Conservation (phyloP, 768 basidiomycete species). For the Tricholoma flavovirens region DNA sequence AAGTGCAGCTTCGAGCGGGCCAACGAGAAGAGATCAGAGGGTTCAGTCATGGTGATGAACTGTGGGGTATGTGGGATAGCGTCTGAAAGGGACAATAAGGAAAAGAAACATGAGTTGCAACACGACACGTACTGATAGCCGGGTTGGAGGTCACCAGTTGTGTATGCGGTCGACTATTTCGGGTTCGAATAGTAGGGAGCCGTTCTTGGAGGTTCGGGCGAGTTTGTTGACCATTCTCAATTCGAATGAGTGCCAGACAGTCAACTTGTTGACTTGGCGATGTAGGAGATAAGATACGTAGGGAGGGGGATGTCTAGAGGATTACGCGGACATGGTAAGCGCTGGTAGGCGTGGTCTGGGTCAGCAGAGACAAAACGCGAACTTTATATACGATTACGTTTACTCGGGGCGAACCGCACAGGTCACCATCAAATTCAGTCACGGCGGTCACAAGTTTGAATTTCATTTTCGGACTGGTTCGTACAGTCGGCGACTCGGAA, state of each 20-base stretch:
- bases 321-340: constrained; percentile 41
- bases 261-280: constrained; percentile 34
- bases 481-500: background rate
- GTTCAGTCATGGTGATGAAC: constrained; percentile 28
- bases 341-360: constrained; percentile 23
- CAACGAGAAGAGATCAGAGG: constrained; percentile 49
- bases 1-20: constrained; percentile 72
- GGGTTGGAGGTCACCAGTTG: constrained; percentile 29
- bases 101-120: background rate
- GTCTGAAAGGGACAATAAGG: background rate
- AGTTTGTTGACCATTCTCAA: constrained; percentile 80
- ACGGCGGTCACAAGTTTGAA: background rate
- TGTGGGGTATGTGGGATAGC: constrained; percentile 11
- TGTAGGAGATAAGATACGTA: constrained; percentile 29
- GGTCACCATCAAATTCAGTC: constrained; percentile 8
- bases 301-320: constrained; percentile 10
- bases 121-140: constrained; percentile 10
- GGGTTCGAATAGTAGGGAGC: constrained; percentile 82
- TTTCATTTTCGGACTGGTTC: background rate
- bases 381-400: constrained; percentile 22
- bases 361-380: constrained; percentile 13
- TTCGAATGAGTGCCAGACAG: constrained; percentile 30
- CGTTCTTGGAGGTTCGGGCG: constrained; percentile 76
- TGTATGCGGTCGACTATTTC: constrained; percentile 87
- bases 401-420: constrained; percentile 15